Evolutionary conservation across 164 flowering plant species (phyloP).

Genomic region (Brasenia schreberi): DNA sequence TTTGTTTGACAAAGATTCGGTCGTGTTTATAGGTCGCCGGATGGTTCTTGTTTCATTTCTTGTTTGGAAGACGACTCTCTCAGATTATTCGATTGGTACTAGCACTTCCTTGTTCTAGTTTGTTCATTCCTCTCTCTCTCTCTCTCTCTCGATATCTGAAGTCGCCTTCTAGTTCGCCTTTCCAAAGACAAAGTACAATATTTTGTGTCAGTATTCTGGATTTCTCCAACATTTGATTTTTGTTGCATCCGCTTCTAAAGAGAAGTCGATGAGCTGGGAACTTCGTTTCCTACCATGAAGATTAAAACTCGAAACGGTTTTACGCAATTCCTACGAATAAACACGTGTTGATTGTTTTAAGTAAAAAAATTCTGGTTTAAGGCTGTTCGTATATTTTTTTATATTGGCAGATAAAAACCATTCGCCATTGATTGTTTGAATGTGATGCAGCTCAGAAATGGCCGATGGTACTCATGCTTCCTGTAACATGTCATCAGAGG

Average conservation of each 20-base stretch:
- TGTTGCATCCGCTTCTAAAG: neutral
- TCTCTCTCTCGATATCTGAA: neutral
- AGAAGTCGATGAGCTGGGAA: neutral
- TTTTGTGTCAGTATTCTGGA: neutral
- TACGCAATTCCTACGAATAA: no score
- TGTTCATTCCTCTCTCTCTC: neutral
- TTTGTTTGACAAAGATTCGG: neutral
- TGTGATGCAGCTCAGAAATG: neutral
- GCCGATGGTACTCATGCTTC: neutral
- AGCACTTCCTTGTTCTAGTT: neutral
- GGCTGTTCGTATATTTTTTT: no score
- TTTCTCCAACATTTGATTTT: neutral
- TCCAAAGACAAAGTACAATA: neutral
- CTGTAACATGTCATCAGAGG: neutral
- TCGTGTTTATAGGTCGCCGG: constrained; percentile 64
- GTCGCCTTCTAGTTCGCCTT: neutral
- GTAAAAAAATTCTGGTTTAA: no score
- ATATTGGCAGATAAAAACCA: no score
- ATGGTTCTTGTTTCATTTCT: constrained; percentile 77
- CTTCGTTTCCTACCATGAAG: no score
- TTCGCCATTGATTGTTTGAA: neutral
- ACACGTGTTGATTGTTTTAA: no score
- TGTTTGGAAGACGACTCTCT: constrained; percentile 74
- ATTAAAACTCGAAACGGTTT: no score
- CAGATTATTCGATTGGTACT: constrained; percentile 54